A percentile compares a stretch with the other conserved stretches of the same genome.
Conservation (phyloP, 2,329 filamentous ascomycete genomes). For the Monascus ruber region DNA sequence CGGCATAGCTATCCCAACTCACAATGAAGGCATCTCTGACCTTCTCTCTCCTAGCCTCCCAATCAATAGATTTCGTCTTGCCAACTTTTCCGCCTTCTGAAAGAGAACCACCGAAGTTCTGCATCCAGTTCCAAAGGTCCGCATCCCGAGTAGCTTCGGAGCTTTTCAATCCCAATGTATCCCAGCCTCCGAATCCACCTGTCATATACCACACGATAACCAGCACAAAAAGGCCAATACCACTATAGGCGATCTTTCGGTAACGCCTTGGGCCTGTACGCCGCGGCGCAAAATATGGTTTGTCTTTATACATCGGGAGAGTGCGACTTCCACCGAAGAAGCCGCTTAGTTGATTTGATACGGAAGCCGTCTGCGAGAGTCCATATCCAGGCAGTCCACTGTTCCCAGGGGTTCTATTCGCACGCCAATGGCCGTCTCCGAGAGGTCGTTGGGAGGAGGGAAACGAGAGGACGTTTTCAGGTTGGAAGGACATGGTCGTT, state of each 20-base stretch:
- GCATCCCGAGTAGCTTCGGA: slow-evolving; percentile 25
- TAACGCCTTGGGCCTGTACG: slow-evolving; percentile 48
- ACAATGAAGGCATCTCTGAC: slow-evolving; percentile 84
- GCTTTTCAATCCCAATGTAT: slow-evolving; percentile 10
- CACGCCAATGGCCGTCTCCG: slow-evolving; percentile 57
- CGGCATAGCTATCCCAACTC: slow-evolving; percentile 87
- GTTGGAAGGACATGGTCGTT: slow-evolving; percentile 44
- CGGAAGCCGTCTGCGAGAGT: slow-evolving; percentile 30
- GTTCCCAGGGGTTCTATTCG: slow-evolving; percentile 34
- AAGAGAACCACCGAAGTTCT: slow-evolving; percentile 36
- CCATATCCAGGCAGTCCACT: slow-evolving; percentile 31
- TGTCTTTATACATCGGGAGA: slow-evolving; percentile 97
- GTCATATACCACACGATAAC: slow-evolving; percentile 55
- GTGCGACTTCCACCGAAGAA: slow-evolving; percentile 53
- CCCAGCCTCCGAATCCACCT: slow-evolving; percentile 8
- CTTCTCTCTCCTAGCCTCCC: slow-evolving; percentile 63
- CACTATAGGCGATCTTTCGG: slow-evolving; percentile 46
- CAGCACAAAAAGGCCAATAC: slow-evolving; percentile 45
- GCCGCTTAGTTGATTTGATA: slow-evolving; percentile 52
- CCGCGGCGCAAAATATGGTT: slow-evolving; percentile 59
- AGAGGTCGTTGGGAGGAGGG: slow-evolving; percentile 51
- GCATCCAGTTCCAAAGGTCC: slow-evolving; percentile 47
- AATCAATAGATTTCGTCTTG: slow-evolving; percentile 45
- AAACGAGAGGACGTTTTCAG: slow-evolving; percentile 60
- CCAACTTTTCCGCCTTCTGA: slow-evolving; percentile 13